A percentile compares a stretch with the other conserved stretches of the same genome.
Conservation (phyloP, 495 filamentous ascomycete genomes). For the Aspergillus nidulans region DNA sequence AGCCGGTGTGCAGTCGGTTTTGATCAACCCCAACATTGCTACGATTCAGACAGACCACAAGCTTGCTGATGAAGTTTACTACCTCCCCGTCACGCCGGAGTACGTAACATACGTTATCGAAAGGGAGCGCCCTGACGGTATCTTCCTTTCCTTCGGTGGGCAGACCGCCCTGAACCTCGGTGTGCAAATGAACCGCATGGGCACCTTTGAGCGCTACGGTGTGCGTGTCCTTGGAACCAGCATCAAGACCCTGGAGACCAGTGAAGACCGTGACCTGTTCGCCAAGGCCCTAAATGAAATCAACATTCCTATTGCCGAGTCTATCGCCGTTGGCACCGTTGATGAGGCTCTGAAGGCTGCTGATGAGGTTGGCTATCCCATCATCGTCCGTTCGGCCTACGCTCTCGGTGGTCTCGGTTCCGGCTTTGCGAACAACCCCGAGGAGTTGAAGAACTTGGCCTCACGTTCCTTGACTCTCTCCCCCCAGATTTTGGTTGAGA, state of each 20-base stretch:
- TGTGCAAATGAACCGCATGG: slow-evolving; percentile 95
- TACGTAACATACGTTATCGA: slow-evolving; percentile 97
- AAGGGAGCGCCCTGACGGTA: slow-evolving; percentile 87
- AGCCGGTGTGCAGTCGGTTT: slow-evolving; percentile 86
- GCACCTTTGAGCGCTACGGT: slow-evolving; percentile 88
- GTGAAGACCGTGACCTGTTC: slow-evolving; percentile 94
- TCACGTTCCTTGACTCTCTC: slow-evolving; percentile 91
- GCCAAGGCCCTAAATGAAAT: slow-evolving; percentile 89
- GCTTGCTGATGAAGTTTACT: slow-evolving; percentile 95
- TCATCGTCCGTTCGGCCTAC: slow-evolving; percentile 95
- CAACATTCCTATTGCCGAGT: slow-evolving; percentile 93
- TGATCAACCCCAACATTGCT: slow-evolving; percentile 98
- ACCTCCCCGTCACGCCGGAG: slow-evolving; percentile 92
- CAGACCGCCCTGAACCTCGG: slow-evolving; percentile 95
- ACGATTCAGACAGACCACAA: slow-evolving; percentile 99
- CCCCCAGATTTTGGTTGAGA: slow-evolving; percentile 95
- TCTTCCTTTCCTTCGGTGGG: slow-evolving; percentile 93
- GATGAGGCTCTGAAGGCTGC: slow-evolving; percentile 89
- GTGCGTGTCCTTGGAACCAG: slow-evolving; percentile 94
- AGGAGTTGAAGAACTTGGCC: slow-evolving; percentile 88
- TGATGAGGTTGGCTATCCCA: slow-evolving; percentile 83
- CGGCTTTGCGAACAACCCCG: slow-evolving; percentile 90
- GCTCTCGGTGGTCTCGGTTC: slow-evolving; percentile 93
- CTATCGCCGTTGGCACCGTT: slow-evolving; percentile 82
- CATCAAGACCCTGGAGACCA: slow-evolving; percentile 88